Percentiles rank a stretch among this genome's conserved stretches.
Evolutionary conservation across 352 stramenopile species (phyloP).

Genomic region (Phytophthora kernoviae): DNA sequence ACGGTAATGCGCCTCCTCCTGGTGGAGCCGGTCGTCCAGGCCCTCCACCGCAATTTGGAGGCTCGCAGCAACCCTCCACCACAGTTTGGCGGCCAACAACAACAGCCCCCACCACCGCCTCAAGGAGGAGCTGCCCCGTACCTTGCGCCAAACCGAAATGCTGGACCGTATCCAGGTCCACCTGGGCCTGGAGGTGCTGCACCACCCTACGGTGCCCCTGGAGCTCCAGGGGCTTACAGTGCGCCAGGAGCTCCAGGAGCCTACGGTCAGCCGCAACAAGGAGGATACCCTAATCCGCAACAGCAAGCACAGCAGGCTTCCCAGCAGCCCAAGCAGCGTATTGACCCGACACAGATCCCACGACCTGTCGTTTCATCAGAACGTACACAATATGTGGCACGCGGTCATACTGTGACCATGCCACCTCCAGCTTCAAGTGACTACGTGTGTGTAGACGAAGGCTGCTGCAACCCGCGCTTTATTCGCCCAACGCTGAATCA

Average conservation of each 20-base stretch:
- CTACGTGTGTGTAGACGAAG: slow-evolving; percentile 86
- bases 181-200: slow-evolving; percentile 19
- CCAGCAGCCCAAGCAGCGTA: slow-evolving; percentile 73
- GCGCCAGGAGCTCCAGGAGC: slow-evolving; percentile 6
- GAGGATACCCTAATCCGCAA: slow-evolving; percentile 23
- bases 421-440: slow-evolving; percentile 75
- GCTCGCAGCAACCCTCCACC: slow-evolving; percentile 22
- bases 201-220: slow-evolving; percentile 24
- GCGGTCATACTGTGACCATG: slow-evolving; percentile 85
- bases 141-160: slow-evolving; percentile 40
- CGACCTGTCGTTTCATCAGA: slow-evolving; percentile 74
- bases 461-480: slow-evolving; percentile 89
- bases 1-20: slow-evolving; percentile 21
- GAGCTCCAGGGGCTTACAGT: slow-evolving; percentile 4
- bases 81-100: slow-evolving; percentile 30
- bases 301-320: slow-evolving; percentile 41
- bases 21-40: slow-evolving; percentile 2
- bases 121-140: slow-evolving; percentile 34
- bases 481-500: slow-evolving; percentile 90
- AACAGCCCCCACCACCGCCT: slow-evolving; percentile 15
- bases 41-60: slow-evolving; percentile 1
- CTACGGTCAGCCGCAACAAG: slow-evolving; percentile 36
- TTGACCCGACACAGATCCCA: slow-evolving; percentile 89
- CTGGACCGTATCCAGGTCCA: slow-evolving; percentile 34
- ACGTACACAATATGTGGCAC: slow-evolving; percentile 75